These are phyloP conservation scores for Cyanodermella asteris DNA, from an alignment of 2,329 filamentous ascomycete genomes.

Conservation along the genomic window DNA sequence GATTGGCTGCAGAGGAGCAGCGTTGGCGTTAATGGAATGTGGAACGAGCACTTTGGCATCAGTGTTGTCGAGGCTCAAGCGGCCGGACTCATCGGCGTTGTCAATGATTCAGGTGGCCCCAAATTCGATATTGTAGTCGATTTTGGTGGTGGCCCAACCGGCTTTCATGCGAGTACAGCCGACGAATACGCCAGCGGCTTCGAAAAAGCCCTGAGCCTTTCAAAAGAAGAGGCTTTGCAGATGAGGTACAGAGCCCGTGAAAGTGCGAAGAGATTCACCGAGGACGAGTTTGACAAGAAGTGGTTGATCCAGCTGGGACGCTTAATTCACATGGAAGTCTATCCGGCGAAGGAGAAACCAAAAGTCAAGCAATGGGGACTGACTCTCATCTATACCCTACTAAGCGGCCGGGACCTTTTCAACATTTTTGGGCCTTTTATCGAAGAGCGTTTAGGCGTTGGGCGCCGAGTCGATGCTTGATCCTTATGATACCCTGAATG, in stretches of 20 bases:
- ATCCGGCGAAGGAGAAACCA: conserved; percentile 3
- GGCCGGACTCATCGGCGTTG: conserved; percentile 76
- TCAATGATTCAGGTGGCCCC: conserved; percentile 81
- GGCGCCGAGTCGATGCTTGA: too few relatives aligned
- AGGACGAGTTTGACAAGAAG: conserved; percentile 58
- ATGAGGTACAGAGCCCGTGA: conserved; percentile 55
- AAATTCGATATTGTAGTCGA: conserved; percentile 81
- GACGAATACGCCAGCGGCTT: conserved; percentile 66
- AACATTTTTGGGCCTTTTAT: too few relatives aligned
- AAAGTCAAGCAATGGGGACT: too few relatives aligned
- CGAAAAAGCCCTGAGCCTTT: conserved; percentile 48
- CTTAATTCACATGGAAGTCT: conserved; percentile 31
- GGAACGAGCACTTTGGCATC: conserved; percentile 98
- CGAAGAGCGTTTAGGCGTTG: too few relatives aligned
- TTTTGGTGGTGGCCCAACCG: conserved; percentile 55
- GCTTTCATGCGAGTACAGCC: conserved; percentile 64
- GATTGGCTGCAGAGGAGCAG: conserved; percentile 55
- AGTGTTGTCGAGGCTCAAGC: conserved; percentile 97
- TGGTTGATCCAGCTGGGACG: conserved; percentile 59
- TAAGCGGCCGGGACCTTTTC: too few relatives aligned
- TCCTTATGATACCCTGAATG: too few relatives aligned
- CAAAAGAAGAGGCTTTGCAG: conserved; percentile 38
- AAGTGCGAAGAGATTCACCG: conserved; percentile 69
- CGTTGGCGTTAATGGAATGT: conserved; percentile 93
- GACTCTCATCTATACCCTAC: too few relatives aligned